Evolutionary conservation across 306 rosid genomes (phyloP).

Genomic region (Phaseolus lunatus): DNA sequence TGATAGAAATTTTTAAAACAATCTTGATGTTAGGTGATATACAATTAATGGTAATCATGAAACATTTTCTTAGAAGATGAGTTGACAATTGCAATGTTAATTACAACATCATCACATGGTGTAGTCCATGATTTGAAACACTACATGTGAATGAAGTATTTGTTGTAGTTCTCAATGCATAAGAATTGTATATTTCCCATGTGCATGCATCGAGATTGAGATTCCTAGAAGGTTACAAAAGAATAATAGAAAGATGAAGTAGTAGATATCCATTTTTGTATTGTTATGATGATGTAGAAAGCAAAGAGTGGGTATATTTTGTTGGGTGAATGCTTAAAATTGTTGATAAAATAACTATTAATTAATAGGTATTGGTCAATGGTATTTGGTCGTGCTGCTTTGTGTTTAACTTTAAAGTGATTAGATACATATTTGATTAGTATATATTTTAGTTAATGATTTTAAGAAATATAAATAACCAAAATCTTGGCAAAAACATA

Average conservation of each 20-base stretch:
- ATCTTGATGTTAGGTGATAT: too few relatives aligned
- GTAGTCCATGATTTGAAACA: not conserved
- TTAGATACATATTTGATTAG: too few relatives aligned
- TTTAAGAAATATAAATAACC: too few relatives aligned
- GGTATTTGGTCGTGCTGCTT: too few relatives aligned
- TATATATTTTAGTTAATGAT: too few relatives aligned
- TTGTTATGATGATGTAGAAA: not conserved
- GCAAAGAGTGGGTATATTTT: too few relatives aligned
- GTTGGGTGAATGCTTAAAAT: too few relatives aligned
- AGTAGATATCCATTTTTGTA: not conserved
- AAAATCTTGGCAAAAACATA: too few relatives aligned
- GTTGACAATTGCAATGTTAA: not conserved
- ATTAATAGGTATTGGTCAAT: not conserved
- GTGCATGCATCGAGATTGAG: conserved; percentile 5
- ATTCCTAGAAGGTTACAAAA: not conserved
- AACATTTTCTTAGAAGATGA: not conserved
- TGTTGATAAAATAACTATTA: too few relatives aligned
- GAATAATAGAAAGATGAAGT: not conserved
- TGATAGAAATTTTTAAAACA: too few relatives aligned
- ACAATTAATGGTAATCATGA: too few relatives aligned
- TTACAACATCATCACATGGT: not conserved
- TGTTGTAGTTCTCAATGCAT: not conserved
- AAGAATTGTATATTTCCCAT: not conserved
- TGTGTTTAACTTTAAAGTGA: too few relatives aligned
- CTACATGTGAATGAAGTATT: not conserved